These are phyloP conservation scores for Neurospora discreta DNA, from an alignment of 495 filamentous ascomycete species.

Conservation along the genomic window DNA sequence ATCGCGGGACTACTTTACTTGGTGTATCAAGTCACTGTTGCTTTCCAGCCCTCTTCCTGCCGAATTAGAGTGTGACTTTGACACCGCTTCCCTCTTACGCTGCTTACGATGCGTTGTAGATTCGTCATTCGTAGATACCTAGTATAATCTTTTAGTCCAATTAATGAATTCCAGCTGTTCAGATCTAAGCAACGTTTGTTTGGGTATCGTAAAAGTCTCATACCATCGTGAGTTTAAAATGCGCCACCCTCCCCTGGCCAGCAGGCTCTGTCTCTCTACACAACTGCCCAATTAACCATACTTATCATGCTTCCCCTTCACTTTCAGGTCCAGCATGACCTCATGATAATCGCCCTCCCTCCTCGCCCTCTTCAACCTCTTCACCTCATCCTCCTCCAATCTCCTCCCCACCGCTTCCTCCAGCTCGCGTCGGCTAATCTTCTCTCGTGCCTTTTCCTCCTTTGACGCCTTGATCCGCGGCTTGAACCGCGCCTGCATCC, in stretches of 20 bases:
- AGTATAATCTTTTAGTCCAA: not conserved
- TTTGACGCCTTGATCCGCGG: constrained; percentile 65
- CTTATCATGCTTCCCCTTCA: constrained; percentile 96
- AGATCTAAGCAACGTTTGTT: not conserved
- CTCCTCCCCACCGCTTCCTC: constrained; percentile 68
- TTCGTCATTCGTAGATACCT: not conserved
- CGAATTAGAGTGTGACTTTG: not conserved
- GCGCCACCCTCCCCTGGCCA: not conserved
- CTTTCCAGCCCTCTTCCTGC: not conserved
- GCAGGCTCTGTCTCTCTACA: not conserved
- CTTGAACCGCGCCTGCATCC: constrained; percentile 94
- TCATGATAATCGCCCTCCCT: constrained; percentile 88
- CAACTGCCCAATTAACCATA: constrained; percentile 32
- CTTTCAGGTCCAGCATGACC: constrained; percentile 73
- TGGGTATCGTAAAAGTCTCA: not conserved
- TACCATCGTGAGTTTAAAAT: not conserved
- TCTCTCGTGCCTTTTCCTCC: constrained; percentile 68
- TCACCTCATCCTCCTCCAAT: constrained; percentile 79
- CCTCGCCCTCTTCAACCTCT: constrained; percentile 67
- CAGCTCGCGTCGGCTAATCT: constrained; percentile 78
- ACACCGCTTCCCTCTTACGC: not conserved
- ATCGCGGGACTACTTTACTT: not conserved
- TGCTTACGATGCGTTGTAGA: not conserved
- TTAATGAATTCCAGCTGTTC: not conserved
- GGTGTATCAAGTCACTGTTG: not conserved